Conservation (phyloP, 495 filamentous ascomycete species). For the Entonaema liquescens region DNA sequence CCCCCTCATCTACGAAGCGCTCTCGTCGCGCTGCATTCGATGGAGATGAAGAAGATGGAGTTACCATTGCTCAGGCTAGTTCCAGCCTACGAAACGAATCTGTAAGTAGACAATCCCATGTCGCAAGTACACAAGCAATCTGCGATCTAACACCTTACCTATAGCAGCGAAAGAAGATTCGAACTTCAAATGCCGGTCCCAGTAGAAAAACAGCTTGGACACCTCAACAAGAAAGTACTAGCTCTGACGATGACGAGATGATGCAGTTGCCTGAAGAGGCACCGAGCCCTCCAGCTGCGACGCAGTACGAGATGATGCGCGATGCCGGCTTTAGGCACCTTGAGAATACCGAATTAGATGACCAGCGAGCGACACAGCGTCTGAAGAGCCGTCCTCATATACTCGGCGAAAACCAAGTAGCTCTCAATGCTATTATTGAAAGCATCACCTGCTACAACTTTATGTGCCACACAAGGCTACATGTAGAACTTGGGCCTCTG, state of each 20-base stretch:
- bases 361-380: conserved; percentile 75
- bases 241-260: conserved; percentile 43
- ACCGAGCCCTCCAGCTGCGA: conserved; percentile 49
- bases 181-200: conserved; percentile 46
- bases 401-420: conserved; percentile 72
- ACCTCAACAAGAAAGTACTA: conserved; percentile 44
- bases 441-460: conserved; percentile 87
- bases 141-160: conserved; percentile 17
- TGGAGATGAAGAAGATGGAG: conserved; percentile 54
- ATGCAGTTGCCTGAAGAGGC: conserved; percentile 35
- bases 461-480: conserved; percentile 89
- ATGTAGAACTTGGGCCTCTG: conserved; percentile 83
- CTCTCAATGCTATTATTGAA: conserved; percentile 86
- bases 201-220: conserved; percentile 36
- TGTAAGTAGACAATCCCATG: conserved; percentile 47
- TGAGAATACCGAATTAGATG: conserved; percentile 63
- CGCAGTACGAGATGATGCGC: conserved; percentile 61
- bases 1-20: conserved; percentile 60
- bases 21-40: conserved; percentile 46
- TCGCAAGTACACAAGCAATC: not conserved
- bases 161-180: conserved; percentile 56
- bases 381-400: conserved; percentile 64
- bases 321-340: conserved; percentile 64
- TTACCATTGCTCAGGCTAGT: conserved; percentile 56
- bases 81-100: conserved; percentile 55